Percentiles rank a stretch among this genome's conserved stretches.
phyloP scores from a whole-genome alignment of 805 yeast genomes.

The Vanderwaltozyma verrucispora region DNA sequence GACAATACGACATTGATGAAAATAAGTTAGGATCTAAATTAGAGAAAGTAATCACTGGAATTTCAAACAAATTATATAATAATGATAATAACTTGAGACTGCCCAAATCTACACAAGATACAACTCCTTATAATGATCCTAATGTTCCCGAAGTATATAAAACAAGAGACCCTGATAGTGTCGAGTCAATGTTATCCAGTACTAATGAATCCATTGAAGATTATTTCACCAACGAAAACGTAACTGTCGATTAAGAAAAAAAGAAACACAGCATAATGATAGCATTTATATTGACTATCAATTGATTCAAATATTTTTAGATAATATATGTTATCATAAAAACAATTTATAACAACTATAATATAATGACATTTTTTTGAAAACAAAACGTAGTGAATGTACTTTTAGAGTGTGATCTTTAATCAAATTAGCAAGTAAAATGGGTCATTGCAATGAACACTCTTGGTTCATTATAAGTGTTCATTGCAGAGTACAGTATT shows the following conservation, averaged over 20 bases:
- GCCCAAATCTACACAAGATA: conserved; percentile 21
- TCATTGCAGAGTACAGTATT: no score
- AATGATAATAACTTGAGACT: conserved; percentile 2
- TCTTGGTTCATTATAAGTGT: no score
- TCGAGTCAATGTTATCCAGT: neutral
- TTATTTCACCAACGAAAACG: neutral
- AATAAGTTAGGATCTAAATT: conserved; percentile 29
- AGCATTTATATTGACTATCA: no score
- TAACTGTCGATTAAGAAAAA: neutral
- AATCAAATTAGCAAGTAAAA: no score
- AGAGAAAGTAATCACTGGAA: conserved; percentile 23
- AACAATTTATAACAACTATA: no score
- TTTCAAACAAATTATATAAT: conserved; percentile 8
- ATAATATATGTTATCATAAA: no score
- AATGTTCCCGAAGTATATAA: conserved; percentile 1
- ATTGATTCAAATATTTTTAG: no score
- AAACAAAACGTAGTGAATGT: no score
- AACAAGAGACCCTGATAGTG: conserved; percentile 2
- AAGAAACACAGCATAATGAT: no score
- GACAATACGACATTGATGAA: conserved; percentile 27
- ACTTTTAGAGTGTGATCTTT: no score
- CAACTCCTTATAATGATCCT: conserved; percentile 12
- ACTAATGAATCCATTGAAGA: neutral
- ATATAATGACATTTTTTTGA: no score
- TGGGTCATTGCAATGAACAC: no score